Percentiles rank a stretch among this genome's conserved stretches.
Conservation (phyloP, 345 rosid species). For the Boechera retrofracta region DNA sequence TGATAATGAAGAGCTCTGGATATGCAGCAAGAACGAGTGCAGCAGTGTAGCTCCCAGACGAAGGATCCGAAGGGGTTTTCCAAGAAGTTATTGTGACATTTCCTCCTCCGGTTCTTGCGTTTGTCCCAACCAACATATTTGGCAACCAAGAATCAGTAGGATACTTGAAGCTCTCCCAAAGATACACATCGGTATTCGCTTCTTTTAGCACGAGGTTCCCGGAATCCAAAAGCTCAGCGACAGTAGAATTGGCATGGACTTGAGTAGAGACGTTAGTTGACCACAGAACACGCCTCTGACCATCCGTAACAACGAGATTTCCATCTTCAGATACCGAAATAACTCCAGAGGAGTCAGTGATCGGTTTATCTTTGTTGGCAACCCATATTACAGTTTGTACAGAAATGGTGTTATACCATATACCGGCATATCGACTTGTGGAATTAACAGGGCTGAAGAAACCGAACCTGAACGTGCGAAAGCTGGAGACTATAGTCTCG, state of each 20-base stretch:
- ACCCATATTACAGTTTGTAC: slow-evolving; percentile 53
- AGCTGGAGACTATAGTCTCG: slow-evolving; percentile 45
- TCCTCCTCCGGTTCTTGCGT: slow-evolving; percentile 42
- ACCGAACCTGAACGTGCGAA: slow-evolving; percentile 52
- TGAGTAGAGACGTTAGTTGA: slow-evolving; percentile 50
- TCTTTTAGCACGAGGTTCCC: slow-evolving; percentile 62
- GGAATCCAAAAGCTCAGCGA: slow-evolving; percentile 54
- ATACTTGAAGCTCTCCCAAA: slow-evolving; percentile 67
- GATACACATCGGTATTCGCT: background rate
- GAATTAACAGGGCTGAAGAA: slow-evolving; percentile 59
- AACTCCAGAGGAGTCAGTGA: slow-evolving; percentile 53
- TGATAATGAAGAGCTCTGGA: slow-evolving; percentile 54
- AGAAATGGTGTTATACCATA: slow-evolving; percentile 51
- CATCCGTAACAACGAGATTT: slow-evolving; percentile 52
- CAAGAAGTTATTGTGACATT: slow-evolving; percentile 51
- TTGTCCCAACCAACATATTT: slow-evolving; percentile 49
- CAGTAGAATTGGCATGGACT: slow-evolving; percentile 30
- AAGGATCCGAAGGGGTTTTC: slow-evolving; percentile 63
- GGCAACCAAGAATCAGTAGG: slow-evolving; percentile 49
- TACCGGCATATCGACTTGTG: slow-evolving; percentile 53
- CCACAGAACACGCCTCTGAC: slow-evolving; percentile 53
- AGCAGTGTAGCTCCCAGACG: slow-evolving; percentile 50
- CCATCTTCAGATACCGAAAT: slow-evolving; percentile 53
- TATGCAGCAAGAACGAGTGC: slow-evolving; percentile 41
- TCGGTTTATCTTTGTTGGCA: slow-evolving; percentile 58